Percentiles rank a stretch among this genome's conserved stretches.
Conservation (phyloP, 2,329 filamentous ascomycete genomes). For the Arthrobotrys iridis region DNA sequence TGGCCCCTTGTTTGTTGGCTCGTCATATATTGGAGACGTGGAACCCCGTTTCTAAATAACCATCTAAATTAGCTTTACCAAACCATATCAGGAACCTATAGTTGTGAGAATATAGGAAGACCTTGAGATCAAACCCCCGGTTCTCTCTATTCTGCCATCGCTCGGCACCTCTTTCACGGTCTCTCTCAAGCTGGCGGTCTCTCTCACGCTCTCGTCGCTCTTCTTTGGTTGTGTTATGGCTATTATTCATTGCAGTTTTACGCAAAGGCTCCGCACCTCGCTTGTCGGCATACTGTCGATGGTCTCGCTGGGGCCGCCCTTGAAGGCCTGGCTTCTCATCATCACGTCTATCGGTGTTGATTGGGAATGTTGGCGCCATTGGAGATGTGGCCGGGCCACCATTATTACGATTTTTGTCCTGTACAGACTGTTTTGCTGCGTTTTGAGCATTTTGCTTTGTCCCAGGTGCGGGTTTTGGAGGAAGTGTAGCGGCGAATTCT, state of each 20-base stretch:
- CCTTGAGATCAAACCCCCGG: constrained; percentile 27
- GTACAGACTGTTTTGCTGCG: constrained; percentile 9
- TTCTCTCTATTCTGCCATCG: constrained; percentile 25
- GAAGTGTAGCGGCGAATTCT: constrained; percentile 40
- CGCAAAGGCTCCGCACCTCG: constrained; percentile 32
- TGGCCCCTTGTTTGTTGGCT: constrained; percentile 15
- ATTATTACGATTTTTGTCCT: constrained; percentile 38
- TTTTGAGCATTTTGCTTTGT: constrained; percentile 13
- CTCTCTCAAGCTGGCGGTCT: constrained; percentile 16
- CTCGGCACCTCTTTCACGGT: constrained; percentile 28
- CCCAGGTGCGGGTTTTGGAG: constrained; percentile 31
- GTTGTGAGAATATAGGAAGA: not conserved
- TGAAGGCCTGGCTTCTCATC: constrained; percentile 42
- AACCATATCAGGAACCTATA: not conserved
- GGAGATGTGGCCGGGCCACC: not conserved
- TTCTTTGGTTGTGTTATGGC: constrained; percentile 28
- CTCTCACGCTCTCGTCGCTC: constrained; percentile 28
- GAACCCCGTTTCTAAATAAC: constrained; percentile 41
- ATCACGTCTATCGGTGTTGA: constrained; percentile 37
- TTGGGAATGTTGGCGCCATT: not conserved
- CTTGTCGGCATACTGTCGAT: constrained; percentile 46
- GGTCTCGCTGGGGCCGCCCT: constrained; percentile 39
- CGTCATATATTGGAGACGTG: constrained; percentile 43
- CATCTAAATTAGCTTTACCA: constrained; percentile 32
- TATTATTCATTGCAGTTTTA: constrained; percentile 45